These are phyloP conservation scores for Paxillus involutus DNA, from an alignment of 768 basidiomycete species.

Conservation along the genomic window DNA sequence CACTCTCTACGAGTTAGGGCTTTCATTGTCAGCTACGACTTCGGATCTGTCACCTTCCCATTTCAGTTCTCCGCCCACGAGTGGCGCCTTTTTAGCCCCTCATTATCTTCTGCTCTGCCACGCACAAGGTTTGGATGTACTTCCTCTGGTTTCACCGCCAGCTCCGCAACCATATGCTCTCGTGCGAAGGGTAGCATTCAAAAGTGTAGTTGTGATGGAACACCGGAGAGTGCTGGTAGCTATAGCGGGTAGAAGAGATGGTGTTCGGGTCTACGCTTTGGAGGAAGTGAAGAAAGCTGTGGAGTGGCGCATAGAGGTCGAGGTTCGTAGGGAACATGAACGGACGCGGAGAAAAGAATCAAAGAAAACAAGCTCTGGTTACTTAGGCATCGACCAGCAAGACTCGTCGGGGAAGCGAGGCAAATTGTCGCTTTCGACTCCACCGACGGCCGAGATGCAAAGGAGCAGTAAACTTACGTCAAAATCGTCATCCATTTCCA, in stretches of 20 bases:
- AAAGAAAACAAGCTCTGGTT: constrained; percentile 48
- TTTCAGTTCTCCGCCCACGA: constrained; percentile 72
- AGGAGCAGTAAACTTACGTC: constrained; percentile 18
- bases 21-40: constrained; percentile 68
- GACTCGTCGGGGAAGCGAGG: constrained; percentile 46
- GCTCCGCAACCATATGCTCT: constrained; percentile 77
- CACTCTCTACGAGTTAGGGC: constrained; percentile 71
- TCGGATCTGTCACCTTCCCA: constrained; percentile 71
- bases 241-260: constrained; percentile 83
- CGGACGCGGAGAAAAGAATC: constrained; percentile 65
- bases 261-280: constrained; percentile 84
- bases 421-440: constrained; percentile 51
- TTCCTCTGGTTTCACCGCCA: constrained; percentile 77
- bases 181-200: constrained; percentile 79
- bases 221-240: constrained; percentile 89
- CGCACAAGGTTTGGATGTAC: constrained; percentile 80
- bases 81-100: constrained; percentile 77
- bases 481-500: constrained; percentile 21
- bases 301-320: constrained; percentile 85
- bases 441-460: constrained; percentile 36
- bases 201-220: constrained; percentile 90
- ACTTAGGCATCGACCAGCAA: constrained; percentile 35
- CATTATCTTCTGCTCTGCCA: constrained; percentile 85
- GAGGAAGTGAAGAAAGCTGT: constrained; percentile 85
- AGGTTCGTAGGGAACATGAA: constrained; percentile 73